A percentile compares a stretch with the other conserved stretches of the same genome.
These are phyloP conservation scores for Seiridium cupressi DNA, from an alignment of 2,329 filamentous ascomycete genomes.

Conservation along the genomic window DNA sequence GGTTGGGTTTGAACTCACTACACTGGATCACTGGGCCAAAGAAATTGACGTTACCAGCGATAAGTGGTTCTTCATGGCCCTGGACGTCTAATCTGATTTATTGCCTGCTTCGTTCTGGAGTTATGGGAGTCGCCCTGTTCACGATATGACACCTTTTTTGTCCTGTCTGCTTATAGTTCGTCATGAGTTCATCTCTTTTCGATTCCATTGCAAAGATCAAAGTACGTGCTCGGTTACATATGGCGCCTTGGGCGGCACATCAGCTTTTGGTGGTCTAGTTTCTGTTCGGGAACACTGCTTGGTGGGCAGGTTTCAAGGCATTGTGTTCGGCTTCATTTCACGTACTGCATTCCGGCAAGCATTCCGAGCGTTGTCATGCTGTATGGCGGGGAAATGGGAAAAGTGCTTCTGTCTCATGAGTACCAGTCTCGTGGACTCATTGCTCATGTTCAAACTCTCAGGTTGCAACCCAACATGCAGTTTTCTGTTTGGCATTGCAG, in stretches of 20 bases:
- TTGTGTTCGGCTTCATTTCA: slow-evolving; percentile 7
- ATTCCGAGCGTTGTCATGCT: neutral
- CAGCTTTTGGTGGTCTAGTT: neutral
- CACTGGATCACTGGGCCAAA: slow-evolving; percentile 72
- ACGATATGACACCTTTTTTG: slow-evolving; percentile 2
- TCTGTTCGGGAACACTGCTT: neutral
- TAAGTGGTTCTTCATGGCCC: slow-evolving; percentile 82
- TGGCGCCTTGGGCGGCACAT: too few relatives aligned
- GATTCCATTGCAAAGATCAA: neutral
- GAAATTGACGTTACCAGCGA: slow-evolving; percentile 67
- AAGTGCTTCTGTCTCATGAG: neutral
- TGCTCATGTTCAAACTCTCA: neutral
- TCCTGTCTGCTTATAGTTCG: neutral
- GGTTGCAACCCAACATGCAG: slow-evolving; percentile 3
- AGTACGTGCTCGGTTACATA: neutral
- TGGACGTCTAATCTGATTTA: slow-evolving; percentile 63
- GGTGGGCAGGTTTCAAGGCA: neutral
- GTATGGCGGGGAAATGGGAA: neutral
- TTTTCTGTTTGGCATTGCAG: slow-evolving; percentile 2
- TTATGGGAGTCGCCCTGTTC: slow-evolving; percentile 6
- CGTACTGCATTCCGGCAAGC: slow-evolving; percentile 3
- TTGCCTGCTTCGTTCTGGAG: slow-evolving; percentile 7
- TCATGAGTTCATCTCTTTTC: neutral
- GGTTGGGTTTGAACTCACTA: slow-evolving; percentile 86
- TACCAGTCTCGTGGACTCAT: neutral